Evolutionary conservation across 768 basidiomycete species (phyloP).

Genomic region (Serpula lacrymans): DNA sequence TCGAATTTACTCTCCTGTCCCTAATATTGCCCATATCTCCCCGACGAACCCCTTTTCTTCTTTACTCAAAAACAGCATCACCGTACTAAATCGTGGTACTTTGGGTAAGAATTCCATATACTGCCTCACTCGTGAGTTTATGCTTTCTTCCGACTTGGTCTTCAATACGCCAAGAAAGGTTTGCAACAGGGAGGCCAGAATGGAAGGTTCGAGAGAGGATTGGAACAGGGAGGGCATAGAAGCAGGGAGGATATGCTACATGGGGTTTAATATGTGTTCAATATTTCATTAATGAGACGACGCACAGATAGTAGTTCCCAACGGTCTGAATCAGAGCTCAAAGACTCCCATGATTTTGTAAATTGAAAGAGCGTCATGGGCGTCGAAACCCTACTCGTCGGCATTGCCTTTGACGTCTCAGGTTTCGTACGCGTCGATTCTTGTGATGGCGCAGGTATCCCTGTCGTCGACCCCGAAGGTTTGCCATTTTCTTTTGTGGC

Average conservation of each 20-base stretch:
- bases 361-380: slow-evolving; percentile 60
- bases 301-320: slow-evolving; percentile 62
- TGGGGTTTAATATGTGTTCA: background rate
- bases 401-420: slow-evolving; percentile 1
- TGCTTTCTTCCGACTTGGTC: slow-evolving; percentile 12
- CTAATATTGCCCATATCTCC: slow-evolving; percentile 43
- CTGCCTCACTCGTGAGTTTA: slow-evolving; percentile 26
- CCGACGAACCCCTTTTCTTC: slow-evolving; percentile 49
- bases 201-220: slow-evolving; percentile 62
- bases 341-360: slow-evolving; percentile 51
- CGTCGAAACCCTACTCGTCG: slow-evolving; percentile 12
- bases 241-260: slow-evolving; percentile 47
- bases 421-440: background rate
- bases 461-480: slow-evolving; percentile 6
- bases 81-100: slow-evolving; percentile 61
- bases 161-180: slow-evolving; percentile 39
- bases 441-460: slow-evolving; percentile 2
- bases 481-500: slow-evolving; percentile 23
- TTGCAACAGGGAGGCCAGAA: slow-evolving; percentile 56
- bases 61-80: slow-evolving; percentile 58
- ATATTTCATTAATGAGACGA: slow-evolving; percentile 4
- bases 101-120: slow-evolving; percentile 53
- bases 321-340: slow-evolving; percentile 37
- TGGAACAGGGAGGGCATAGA: slow-evolving; percentile 62
- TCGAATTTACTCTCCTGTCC: too few species aligned